These are phyloP conservation scores for Miamiensis avidus DNA, from an alignment of 169 alveolate genomes.

Conservation along the genomic window DNA sequence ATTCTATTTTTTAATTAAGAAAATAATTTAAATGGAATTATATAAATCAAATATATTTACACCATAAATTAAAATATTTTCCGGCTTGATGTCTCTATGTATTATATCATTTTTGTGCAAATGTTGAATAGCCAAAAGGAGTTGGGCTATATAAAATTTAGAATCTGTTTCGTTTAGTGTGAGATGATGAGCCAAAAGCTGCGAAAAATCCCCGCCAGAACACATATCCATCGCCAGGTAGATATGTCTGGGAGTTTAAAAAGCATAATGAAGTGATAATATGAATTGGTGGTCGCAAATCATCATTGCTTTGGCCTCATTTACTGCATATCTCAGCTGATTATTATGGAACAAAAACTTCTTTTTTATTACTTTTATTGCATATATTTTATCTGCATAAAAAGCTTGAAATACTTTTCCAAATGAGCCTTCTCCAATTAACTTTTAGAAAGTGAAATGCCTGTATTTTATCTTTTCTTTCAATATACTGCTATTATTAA, in stretches of 20 bases:
- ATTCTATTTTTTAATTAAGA: slow-evolving; percentile 38
- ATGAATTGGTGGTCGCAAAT: slow-evolving; percentile 59
- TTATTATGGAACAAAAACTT: slow-evolving; percentile 44
- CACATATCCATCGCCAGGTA: slow-evolving; percentile 67
- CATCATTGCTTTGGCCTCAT: slow-evolving; percentile 58
- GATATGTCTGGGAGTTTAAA: slow-evolving; percentile 62
- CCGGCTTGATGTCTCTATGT: slow-evolving; percentile 76
- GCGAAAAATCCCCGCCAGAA: slow-evolving; percentile 66
- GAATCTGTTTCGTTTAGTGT: slow-evolving; percentile 53
- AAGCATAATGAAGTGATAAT: slow-evolving; percentile 53
- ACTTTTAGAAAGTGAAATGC: background rate
- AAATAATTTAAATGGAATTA: background rate
- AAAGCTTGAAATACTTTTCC: slow-evolving; percentile 78
- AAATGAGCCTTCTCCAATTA: slow-evolving; percentile 78
- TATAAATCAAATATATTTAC: background rate
- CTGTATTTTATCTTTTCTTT: background rate
- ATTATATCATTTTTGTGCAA: slow-evolving; percentile 59
- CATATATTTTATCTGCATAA: slow-evolving; percentile 56
- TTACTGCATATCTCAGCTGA: slow-evolving; percentile 67
- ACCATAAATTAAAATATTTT: slow-evolving; percentile 48
- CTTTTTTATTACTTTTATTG: slow-evolving; percentile 79
- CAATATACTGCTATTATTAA: too few relatives aligned
- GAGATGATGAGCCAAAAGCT: slow-evolving; percentile 32
- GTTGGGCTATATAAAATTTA: slow-evolving; percentile 57
- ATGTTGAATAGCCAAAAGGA: slow-evolving; percentile 66